Evolutionary conservation across 2,329 filamentous ascomycete genomes (phyloP).

Genomic region (Zymoseptoria pseudotritici): DNA sequence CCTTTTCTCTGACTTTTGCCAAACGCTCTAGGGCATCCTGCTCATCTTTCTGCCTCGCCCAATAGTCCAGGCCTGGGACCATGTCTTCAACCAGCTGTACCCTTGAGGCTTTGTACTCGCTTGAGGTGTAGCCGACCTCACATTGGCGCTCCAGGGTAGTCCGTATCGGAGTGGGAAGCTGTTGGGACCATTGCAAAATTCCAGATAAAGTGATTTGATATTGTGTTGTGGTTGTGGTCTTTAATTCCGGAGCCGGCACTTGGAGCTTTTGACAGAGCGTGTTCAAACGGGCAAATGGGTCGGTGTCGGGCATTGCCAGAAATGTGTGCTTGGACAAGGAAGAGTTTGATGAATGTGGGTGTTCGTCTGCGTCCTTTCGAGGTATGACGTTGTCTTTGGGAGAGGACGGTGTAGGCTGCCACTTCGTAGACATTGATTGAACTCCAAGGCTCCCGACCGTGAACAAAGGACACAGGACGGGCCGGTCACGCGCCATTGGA

Average conservation of each 20-base stretch:
- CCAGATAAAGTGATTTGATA: background rate
- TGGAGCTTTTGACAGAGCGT: background rate
- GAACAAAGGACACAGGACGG: too few relatives aligned
- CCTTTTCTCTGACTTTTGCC: background rate
- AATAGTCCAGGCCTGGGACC: background rate
- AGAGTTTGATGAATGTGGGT: background rate
- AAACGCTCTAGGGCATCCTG: background rate
- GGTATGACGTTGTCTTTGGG: background rate
- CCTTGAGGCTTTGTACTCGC: background rate
- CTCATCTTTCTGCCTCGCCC: background rate
- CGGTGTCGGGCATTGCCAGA: background rate
- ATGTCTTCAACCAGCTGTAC: background rate
- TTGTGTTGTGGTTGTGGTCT: background rate
- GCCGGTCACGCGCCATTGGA: too few relatives aligned
- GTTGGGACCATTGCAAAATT: background rate
- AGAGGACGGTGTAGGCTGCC: background rate
- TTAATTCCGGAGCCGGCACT: background rate
- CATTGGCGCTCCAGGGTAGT: background rate
- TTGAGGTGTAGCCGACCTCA: background rate
- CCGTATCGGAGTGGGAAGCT: background rate
- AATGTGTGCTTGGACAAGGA: background rate
- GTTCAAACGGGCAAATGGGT: background rate
- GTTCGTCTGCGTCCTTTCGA: background rate
- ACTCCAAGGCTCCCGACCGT: too few relatives aligned
- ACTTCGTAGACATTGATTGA: background rate